Evolutionary conservation across 2,329 filamentous ascomycete species (phyloP).

Genomic region (Phaeoacremonium minimum): DNA sequence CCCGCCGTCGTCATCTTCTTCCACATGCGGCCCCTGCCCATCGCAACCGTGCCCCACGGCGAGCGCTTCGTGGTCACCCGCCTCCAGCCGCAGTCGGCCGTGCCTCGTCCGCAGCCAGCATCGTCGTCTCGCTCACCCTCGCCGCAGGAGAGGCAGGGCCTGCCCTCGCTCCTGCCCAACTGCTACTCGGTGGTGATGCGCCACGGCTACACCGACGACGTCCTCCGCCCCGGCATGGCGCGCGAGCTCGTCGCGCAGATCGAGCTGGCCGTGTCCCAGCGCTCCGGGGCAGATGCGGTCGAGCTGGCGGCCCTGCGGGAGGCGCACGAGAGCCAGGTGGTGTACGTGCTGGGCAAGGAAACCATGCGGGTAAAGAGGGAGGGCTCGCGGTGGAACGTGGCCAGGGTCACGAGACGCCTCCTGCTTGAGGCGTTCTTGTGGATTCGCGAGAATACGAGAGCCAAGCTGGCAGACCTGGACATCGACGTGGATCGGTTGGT

Average conservation of each 20-base stretch:
- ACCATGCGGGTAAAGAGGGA: slow-evolving; percentile 45
- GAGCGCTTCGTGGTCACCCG: slow-evolving; percentile 44
- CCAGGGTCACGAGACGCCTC: slow-evolving; percentile 23
- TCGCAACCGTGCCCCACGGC: slow-evolving; percentile 46
- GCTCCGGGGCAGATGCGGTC: slow-evolving; percentile 21
- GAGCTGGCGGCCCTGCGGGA: slow-evolving; percentile 39
- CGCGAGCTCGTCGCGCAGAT: slow-evolving; percentile 54
- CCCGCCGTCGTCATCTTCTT: slow-evolving; percentile 72
- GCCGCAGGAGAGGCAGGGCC: slow-evolving; percentile 10
- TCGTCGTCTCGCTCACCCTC: too few relatives aligned
- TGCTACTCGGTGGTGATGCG: slow-evolving; percentile 67
- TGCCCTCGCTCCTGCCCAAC: slow-evolving; percentile 39
- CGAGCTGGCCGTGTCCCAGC: slow-evolving; percentile 44
- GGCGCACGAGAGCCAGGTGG: slow-evolving; percentile 41
- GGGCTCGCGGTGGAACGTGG: not conserved
- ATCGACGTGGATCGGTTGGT: slow-evolving; percentile 57
- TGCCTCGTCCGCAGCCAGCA: too few relatives aligned
- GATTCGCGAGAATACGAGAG: slow-evolving; percentile 60
- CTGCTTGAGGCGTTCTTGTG: slow-evolving; percentile 56
- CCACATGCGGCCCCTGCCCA: slow-evolving; percentile 61
- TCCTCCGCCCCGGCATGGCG: slow-evolving; percentile 61
- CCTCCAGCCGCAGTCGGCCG: slow-evolving; percentile 17
- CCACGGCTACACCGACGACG: slow-evolving; percentile 70
- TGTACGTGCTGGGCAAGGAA: slow-evolving; percentile 59
- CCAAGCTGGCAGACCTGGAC: slow-evolving; percentile 61